These are phyloP conservation scores for Trichoderma atroviride DNA, from an alignment of 2,329 filamentous ascomycete genomes.

Conservation along the genomic window DNA sequence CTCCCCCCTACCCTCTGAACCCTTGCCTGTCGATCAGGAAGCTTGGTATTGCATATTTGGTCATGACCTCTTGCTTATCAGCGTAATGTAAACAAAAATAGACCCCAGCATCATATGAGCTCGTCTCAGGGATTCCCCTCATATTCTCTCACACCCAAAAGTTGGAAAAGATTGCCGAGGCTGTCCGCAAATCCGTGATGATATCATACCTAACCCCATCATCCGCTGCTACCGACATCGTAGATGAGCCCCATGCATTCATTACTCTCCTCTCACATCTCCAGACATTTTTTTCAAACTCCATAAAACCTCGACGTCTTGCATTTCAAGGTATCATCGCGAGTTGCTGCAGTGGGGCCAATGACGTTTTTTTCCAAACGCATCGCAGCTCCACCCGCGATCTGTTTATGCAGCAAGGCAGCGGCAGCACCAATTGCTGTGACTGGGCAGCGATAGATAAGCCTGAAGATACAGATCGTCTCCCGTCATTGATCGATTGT, in stretches of 20 bases:
- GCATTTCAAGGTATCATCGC: background rate
- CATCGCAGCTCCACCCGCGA: background rate
- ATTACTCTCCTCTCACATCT: background rate
- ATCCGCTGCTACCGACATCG: background rate
- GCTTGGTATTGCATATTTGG: background rate
- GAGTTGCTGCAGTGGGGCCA: background rate
- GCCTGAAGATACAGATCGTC: background rate
- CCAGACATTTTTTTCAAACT: background rate
- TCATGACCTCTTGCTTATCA: background rate
- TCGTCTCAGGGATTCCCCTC: background rate
- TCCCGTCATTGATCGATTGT: background rate
- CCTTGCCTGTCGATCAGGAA: constrained; percentile 1
- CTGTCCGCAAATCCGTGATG: background rate
- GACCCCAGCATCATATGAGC: background rate
- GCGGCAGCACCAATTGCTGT: background rate
- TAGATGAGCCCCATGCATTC: background rate
- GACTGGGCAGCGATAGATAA: background rate
- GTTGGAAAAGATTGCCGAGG: constrained; percentile 5
- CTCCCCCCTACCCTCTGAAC: background rate
- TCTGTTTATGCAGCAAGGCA: background rate
- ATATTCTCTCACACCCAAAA: background rate
- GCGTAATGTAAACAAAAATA: background rate
- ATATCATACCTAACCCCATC: background rate
- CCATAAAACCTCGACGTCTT: background rate
- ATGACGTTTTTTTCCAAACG: background rate